Evolutionary conservation across 2,329 filamentous ascomycete genomes (phyloP), one percentile per base, ranked within the genome.

Genomic region (Arachnomyces sp.): DNA sequence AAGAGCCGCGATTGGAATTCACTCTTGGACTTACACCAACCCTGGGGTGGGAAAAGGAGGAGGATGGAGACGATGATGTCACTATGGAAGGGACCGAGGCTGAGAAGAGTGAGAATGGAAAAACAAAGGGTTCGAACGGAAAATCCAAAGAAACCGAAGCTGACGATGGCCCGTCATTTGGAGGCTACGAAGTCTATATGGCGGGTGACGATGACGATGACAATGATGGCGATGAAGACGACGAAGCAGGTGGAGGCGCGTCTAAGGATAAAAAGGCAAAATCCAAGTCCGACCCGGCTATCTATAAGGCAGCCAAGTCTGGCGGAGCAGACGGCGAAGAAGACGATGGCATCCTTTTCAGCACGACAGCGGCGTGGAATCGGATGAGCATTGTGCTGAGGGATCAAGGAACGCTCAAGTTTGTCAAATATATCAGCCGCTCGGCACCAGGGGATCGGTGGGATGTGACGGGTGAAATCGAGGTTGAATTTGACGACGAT

Each of bases 341-440:
- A 39, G 89, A 95, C 43, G 82, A 84, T 50, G 79, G 79, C 0
- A 77, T 85, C 38, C 62, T 86, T 28, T 84, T 86, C 58, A 80
- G 75, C 34, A 81, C 80, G 53, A 73, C 79, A 0, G 79, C 82
- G 2, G 69, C 71, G 6, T 98, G 92, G 92, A 96, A 96, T 63
- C 86, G 84, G 48, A 73, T 98, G 69, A 88, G 83, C 48, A 78
- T 98, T 49, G 92, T 96, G 25, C 69, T 96, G 51, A 77, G 92
- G 43, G 92, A 98, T 59, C 80, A 78, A 50, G 89, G 86, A 11
- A 83, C 84, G 11, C 71, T 98, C 57, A 82, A 86, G 60, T 98
- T 98, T 59, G 88, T 96, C 55, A 98, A 96, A 71, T 98, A 96
- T 61, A 84, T 98, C 15, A 93, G 84, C 63, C 73, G 73, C 44